A percentile compares a stretch with the other conserved stretches of the same genome.
Evolutionary conservation across 805 yeast genomes (phyloP).

Genomic region (Scheffersomyces amazonensis): DNA sequence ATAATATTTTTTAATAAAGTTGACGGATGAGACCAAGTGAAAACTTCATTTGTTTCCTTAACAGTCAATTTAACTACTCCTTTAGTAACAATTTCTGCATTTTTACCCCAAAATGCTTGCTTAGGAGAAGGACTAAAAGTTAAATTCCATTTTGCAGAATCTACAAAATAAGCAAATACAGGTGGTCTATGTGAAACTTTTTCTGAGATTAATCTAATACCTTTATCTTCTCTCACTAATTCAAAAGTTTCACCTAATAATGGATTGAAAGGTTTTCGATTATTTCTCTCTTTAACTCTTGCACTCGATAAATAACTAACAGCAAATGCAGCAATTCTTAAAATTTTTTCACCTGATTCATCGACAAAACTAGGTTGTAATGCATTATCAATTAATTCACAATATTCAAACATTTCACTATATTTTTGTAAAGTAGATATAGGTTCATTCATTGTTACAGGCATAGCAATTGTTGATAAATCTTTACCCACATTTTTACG

Average conservation of each 20-base stretch:
- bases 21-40: conserved; percentile 80
- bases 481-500: conserved; percentile 94
- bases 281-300: conserved; percentile 70
- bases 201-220: conserved; percentile 73
- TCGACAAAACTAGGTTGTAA: conserved; percentile 38
- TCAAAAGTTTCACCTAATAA: conserved; percentile 92
- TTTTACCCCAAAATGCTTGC: conserved; percentile 95
- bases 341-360: conserved; percentile 55
- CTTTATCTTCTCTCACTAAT: conserved; percentile 78
- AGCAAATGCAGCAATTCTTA: conserved; percentile 80
- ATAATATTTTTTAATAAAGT: conserved; percentile 80
- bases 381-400: conserved; percentile 63
- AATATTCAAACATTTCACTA: conserved; percentile 78
- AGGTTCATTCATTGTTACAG: conserved; percentile 93
- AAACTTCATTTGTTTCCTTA: conserved; percentile 63
- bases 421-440: conserved; percentile 74
- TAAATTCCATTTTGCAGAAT: conserved; percentile 68
- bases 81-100: conserved; percentile 74
- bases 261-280: conserved; percentile 93
- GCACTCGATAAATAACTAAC: conserved; percentile 67
- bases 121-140: conserved; percentile 65
- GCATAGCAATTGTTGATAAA: conserved; percentile 81
- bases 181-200: conserved; percentile 88
- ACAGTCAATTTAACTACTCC: conserved; percentile 64
- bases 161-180: conserved; percentile 77